Evolutionary conservation across 2,329 filamentous ascomycete genomes (phyloP), one percentile per base, ranked within the genome.

Genomic region (Sporothrix mexicana): DNA sequence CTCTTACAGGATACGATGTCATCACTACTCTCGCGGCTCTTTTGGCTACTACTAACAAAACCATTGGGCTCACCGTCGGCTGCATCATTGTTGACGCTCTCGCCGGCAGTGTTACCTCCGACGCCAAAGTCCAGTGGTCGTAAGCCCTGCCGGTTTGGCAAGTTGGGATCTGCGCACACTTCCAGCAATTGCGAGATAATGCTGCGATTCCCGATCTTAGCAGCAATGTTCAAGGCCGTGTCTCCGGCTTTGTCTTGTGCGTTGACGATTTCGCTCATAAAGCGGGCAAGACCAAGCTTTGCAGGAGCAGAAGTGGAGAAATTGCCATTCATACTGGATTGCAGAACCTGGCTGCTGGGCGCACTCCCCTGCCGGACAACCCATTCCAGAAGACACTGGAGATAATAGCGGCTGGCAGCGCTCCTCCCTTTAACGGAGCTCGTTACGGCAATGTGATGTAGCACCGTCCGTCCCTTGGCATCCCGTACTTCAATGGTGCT

Each of bases 251-350:
- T 94, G 81, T 99, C 96, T 78, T 95, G 93, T 0, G 95, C 92
- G 78, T 99, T 98, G 74, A 99, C 95, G 80, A 99, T 97, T 79
- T 98, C 95, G 67, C 92, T 93, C 88, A 99, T 97, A 82, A 99
- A 99, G 51, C 94, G 91, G 43, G 93, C 95, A 70, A 99, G 87
- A 30, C 92, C 93, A 82, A 98, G 97, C 75, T 88, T 93, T 71
- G 88, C 92, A 57, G 82, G 83, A 13, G 75, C 81, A 6, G 75
- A 73, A 75, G 74, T 72, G 1, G 61, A 15, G 9, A 69, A 30
- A 43, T 72, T 73, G 25, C 75, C 76, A 62, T 77, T 78, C 10
- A 73, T 62, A 49, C 62, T 55, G 8, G 70, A 51, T 10, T 75
- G 77, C 0, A 76, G 78, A 53, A 84, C 83, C 12, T 84, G 84